Evolutionary conservation across 1,284 basidiomycete genomes (phyloP), one percentile per base, ranked within the genome.

Genomic region (Boletus sp.): DNA sequence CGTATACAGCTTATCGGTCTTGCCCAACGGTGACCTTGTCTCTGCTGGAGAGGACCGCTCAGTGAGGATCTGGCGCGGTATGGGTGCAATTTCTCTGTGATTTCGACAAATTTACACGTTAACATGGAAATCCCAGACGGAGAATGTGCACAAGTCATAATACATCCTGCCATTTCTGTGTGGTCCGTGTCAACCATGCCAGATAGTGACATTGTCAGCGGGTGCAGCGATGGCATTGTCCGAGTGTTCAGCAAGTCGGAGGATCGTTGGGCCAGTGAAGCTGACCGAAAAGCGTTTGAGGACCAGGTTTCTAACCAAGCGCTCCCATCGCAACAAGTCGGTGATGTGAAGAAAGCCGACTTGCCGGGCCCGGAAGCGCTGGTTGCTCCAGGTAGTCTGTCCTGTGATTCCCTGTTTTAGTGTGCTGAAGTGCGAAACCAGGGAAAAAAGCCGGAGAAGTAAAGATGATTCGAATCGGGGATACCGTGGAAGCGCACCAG

Each of bases 391-490:
- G 91, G 90, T 89, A 46, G 41, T 45, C 36, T 46, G 27, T 25
- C 14, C 22, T 23, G 44, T 30, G 8, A 9, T 34, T 49, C 37
- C 13, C 20, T 5, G 33, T 20, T 48, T 27, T 22, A 40, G 32
- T 14, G 29, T 38, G 19, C 36, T 57, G 45, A 57, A 52, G 53
- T 46, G 46, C 23, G 29, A 46, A 44, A 50, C 22, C 60, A 85
- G 94, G 95, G 14, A 90, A 82, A 62, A 95, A 92, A 64, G 80
- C 92, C 12, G 95, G 95, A 1, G 88, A 98, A 65, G 88, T 92
- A 14, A 88, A 90, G 66, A 94, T 98, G 90, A 74, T 96, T 57
- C 85, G 78, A 62, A 87, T 84, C 47, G 81, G 80, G 14, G 82
- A 85, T 48, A 69, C 76, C 25, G 89, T 95, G 10, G 91, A 95